A percentile compares a stretch with the other conserved stretches of the same genome.
Evolutionary conservation across 1,139 yeast species (phyloP).

Genomic region (Geotrichum bryndzae): DNA sequence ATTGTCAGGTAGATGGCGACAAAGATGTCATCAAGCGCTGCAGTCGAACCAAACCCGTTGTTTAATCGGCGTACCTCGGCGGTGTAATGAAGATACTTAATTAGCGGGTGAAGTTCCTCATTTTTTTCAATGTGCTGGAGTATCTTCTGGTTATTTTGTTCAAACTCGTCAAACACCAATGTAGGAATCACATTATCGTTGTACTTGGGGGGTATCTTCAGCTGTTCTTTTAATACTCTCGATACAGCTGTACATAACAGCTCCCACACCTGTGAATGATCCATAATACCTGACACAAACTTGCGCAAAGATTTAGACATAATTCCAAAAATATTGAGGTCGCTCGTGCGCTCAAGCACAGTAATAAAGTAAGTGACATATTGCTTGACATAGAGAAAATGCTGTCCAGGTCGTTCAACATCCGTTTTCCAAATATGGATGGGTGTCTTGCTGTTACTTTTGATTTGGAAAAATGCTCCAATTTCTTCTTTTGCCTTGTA

Average conservation of each 20-base stretch:
- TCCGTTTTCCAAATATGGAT: constrained; percentile 93
- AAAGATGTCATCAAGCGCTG: constrained; percentile 67
- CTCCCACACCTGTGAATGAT: constrained; percentile 63
- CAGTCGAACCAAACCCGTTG: constrained; percentile 78
- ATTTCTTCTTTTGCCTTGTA: constrained; percentile 59
- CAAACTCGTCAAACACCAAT: constrained; percentile 44
- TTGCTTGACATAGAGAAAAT: constrained; percentile 68
- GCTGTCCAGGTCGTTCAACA: constrained; percentile 85
- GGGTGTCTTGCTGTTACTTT: constrained; percentile 58
- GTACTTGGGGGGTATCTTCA: constrained; percentile 44
- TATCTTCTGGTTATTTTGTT: constrained; percentile 24
- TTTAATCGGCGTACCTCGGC: constrained; percentile 65
- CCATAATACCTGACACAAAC: constrained; percentile 67
- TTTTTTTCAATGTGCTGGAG: constrained; percentile 23
- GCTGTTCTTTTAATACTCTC: constrained; percentile 43
- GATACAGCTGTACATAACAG: constrained; percentile 46
- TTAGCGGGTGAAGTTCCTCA: constrained; percentile 20
- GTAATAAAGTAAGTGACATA: constrained; percentile 62
- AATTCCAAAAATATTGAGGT: constrained; percentile 52
- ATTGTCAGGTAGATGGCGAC: constrained; percentile 56
- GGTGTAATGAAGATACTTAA: constrained; percentile 42
- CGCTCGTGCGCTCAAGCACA: constrained; percentile 49
- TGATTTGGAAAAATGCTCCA: constrained; percentile 56
- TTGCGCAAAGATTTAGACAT: constrained; percentile 68
- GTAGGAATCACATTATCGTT: constrained; percentile 50